Conservation (phyloP, 768 basidiomycete genomes). For the Hericium coralloides region DNA sequence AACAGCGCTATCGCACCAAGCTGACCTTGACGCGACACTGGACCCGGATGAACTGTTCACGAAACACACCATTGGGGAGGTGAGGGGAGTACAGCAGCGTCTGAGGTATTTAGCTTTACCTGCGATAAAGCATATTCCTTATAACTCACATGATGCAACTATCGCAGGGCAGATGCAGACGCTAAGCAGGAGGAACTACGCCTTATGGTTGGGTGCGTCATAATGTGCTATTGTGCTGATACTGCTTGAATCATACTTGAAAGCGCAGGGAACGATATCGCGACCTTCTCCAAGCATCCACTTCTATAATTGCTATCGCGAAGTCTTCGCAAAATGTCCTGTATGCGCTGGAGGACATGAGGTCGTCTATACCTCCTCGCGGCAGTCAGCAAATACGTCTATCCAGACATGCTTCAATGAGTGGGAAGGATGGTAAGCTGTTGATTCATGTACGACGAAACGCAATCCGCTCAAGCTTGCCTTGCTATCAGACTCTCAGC, state of each 20-base stretch:
- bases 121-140: not conserved
- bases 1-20: not conserved
- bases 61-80: conserved; percentile 61
- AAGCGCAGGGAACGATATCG: conserved; percentile 83
- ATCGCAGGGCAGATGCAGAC: conserved; percentile 64
- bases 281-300: conserved; percentile 77
- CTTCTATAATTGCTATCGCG: conserved; percentile 73
- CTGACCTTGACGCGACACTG: conserved; percentile 13
- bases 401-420: not conserved
- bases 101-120: conserved; percentile 41
- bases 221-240: not conserved
- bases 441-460: too few species aligned
- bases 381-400: conserved; percentile 12
- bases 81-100: conserved; percentile 56
- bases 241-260: conserved; percentile 32
- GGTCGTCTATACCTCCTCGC: conserved; percentile 33
- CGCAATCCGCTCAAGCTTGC: too few species aligned
- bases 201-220: conserved; percentile 85
- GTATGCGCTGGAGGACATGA: conserved; percentile 55
- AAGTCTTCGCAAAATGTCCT: conserved; percentile 58
- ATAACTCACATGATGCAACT: not conserved
- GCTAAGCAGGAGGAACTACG: conserved; percentile 83
- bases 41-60: conserved; percentile 72
- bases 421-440: conserved; percentile 13
- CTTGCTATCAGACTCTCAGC: conserved; percentile 44